Evolutionary conservation across 441 rosid species (phyloP), one percentile per base, ranked within the genome.

Genomic region (Metrosideros polymorpha): DNA sequence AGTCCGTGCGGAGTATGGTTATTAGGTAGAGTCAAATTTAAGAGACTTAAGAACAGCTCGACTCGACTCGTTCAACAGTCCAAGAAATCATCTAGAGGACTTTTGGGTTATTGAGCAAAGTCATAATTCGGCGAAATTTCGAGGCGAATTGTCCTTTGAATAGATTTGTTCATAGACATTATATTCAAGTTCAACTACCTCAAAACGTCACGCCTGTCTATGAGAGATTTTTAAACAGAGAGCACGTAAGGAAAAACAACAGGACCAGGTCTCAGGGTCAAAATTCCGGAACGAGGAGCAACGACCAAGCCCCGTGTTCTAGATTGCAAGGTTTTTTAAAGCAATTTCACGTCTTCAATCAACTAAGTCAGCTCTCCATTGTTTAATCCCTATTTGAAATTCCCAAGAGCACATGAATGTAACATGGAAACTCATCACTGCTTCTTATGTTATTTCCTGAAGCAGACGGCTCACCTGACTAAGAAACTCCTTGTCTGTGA

Each of bases 401-500:
- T 39, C 76, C 86, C 77, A 55, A 51, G 53, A 57, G 56, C n/a
- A 75, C 32, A 18, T 39, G 57, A 12, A 86, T 25, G 75, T 25
- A 45, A 47, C 56, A n/a, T 43, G 45, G 45, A n/a, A 17, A 14
- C 4, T 66, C 39, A 22, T 43, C 39, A 29, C 52, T 32, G 12
- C 57, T 84, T 84, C 12, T 53, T 24, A 47, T n/a, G 22, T 27
- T 15, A 84, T 39, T 54, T 53, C 29, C 47, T 18, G 63, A 43
- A 22, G 79, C 13, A 8, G 55, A 29, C 51, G 32, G 77, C 42
- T 27, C 87, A 91, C 94, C 94, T 88, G 87, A 86, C 89, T 89
- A 57, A 93, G 93, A 75, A 93, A 93, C 52, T 89, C 91, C 45
- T 15, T 83, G 47, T 93, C 94, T 10, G 94, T 93, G 71, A 59